Evolutionary conservation across 108 stramenopile species (phyloP), one percentile per base, ranked within the genome.

Genomic region (Pseudonitzschia multistriata): DNA sequence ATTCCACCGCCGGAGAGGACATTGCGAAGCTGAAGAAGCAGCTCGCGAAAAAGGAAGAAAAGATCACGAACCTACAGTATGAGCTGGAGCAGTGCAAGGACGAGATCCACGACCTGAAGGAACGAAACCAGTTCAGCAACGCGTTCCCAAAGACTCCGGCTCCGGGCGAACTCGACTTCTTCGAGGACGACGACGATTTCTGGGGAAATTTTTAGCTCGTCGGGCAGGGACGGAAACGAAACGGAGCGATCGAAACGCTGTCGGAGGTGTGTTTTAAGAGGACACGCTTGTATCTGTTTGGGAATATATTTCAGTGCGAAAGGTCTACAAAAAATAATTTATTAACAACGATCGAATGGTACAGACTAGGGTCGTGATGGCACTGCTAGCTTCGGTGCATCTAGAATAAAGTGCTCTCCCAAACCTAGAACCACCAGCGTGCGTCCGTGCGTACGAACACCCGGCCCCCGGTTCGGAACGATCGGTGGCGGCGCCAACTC

Each of bases 41-140:
- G 30, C 45, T 78, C 5, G 77, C 77, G 6, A 56, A n/a, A 27
- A 72, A 73, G 66, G 39, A 36, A 0, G 71, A 78, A 36, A 72
- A 67, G 40, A 78, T 78, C 25, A 66, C 60, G 4, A 52, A 57
- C n/a, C 55, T 78, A 29, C 53, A 73, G 28, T 36, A 67, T 37
- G 77, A 78, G 28, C 54, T 78, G 36, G 77, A 78, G 21, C 33
- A 29, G 24, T 49, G 53, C 31, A 66, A 67, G 57, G 71, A 78
- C 21, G 70, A 71, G 47, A 53, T 72, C 10, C 67, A 72, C 22
- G 50, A 78, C 30, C 22, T 78, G 61, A 78, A 73, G 33, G 71
- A 72, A 36, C 34, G 57, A 53, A 36, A 49, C 29, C 30, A 59
- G 19, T 66, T 66, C 31, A 30, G 27, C 31, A 45, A 49, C 28